Evolutionary conservation across 108 stramenopile species (phyloP).

Genomic region (Nitzschia putrida): DNA sequence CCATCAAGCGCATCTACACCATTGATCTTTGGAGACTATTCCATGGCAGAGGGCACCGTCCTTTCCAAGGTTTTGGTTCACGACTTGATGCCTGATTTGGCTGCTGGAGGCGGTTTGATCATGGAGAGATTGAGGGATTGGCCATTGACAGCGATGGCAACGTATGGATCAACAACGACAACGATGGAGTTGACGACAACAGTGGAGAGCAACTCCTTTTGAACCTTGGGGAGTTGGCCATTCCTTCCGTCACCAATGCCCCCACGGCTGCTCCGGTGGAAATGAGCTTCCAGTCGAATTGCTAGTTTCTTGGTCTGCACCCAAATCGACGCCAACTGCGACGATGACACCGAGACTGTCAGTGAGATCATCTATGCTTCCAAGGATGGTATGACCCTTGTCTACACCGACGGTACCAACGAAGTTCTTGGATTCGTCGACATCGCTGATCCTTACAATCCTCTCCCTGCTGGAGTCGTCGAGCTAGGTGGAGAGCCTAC

Average conservation of each 20-base stretch:
- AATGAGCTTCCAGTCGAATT: constrained; percentile 42
- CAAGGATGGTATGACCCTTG: constrained; percentile 46
- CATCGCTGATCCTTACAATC: constrained; percentile 51
- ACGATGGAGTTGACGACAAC: constrained; percentile 75
- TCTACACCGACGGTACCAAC: constrained; percentile 50
- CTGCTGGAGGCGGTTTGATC: constrained; percentile 23
- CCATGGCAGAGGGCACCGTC: constrained; percentile 33
- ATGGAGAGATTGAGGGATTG: constrained; percentile 69
- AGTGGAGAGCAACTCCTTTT: constrained; percentile 45
- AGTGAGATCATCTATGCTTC: constrained; percentile 49
- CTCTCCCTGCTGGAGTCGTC: constrained; percentile 38
- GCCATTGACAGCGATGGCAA: constrained; percentile 43
- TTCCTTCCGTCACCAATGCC: too few species aligned
- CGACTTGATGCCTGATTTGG: constrained; percentile 46
- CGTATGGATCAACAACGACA: constrained; percentile 68
- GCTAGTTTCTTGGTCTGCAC: constrained; percentile 45
- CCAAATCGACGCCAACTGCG: constrained; percentile 42
- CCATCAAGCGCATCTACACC: constrained; percentile 59
- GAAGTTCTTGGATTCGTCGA: constrained; percentile 61
- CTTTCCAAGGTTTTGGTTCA: constrained; percentile 45
- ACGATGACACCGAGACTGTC: constrained; percentile 41
- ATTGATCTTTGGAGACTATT: constrained; percentile 47
- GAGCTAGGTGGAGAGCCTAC: constrained; percentile 68
- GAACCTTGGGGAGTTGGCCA: constrained; percentile 14
- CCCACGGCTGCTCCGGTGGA: neutral